These are phyloP conservation scores for Xylariales sp. DNA, from an alignment of 2,329 filamentous ascomycete genomes.

Conservation along the genomic window DNA sequence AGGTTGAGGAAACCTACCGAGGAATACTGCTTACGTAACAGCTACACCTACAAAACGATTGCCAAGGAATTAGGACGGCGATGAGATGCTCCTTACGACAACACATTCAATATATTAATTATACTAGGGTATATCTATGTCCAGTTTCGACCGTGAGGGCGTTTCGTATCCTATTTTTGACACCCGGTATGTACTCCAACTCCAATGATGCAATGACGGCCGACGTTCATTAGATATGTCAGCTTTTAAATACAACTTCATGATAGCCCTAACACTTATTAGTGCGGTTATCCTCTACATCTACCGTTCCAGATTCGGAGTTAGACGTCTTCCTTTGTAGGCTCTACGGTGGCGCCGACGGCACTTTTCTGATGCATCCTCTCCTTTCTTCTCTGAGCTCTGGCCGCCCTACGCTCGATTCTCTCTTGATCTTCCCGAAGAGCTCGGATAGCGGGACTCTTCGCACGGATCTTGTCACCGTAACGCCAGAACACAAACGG, in stretches of 20 bases:
- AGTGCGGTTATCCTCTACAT: no score
- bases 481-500: conserved; percentile 81
- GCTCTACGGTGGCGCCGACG: neutral
- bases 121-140: conserved; percentile 11
- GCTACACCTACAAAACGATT: no score
- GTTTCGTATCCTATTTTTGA: conserved; percentile 6
- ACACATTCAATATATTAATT: conserved; percentile 25
- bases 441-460: conserved; percentile 60
- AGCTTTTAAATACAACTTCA: neutral
- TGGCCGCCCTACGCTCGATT: conserved; percentile 52
- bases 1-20: no score
- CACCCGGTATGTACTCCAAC: conserved; percentile 6
- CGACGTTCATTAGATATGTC: neutral
- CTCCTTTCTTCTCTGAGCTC: conserved; percentile 44
- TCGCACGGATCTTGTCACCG: conserved; percentile 64
- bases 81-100: no score
- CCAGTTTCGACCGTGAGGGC: conserved; percentile 3
- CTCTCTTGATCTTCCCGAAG: conserved; percentile 59
- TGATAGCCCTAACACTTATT: neutral
- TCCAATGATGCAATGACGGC: conserved; percentile 19
- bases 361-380: conserved; percentile 28
- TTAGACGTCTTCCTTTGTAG: conserved; percentile 19
- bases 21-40: no score
- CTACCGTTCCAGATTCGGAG: neutral
- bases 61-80: no score